Conservation (phyloP, 1,139 yeast species). For the Yamadazyma aaseri region DNA sequence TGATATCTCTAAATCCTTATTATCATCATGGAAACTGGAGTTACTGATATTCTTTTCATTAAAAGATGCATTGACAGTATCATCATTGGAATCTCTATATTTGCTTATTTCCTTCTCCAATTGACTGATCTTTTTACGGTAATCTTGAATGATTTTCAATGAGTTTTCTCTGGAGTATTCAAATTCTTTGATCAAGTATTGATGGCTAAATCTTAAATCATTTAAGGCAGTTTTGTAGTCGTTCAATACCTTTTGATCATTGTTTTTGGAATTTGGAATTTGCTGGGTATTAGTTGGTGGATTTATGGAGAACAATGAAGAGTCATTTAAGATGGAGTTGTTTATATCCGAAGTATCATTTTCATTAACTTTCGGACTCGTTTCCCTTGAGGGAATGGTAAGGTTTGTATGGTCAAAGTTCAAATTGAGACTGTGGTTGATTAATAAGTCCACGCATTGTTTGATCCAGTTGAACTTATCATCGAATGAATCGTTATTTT, state of each 20-base stretch:
- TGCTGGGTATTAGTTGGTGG: constrained; percentile 19
- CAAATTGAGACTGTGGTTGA: constrained; percentile 10
- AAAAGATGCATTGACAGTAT: neutral
- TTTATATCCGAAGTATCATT: constrained; percentile 10
- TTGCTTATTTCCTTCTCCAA: constrained; percentile 45
- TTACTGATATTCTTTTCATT: neutral
- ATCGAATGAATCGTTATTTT: constrained; percentile 26
- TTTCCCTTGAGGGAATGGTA: constrained; percentile 16
- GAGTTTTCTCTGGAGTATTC: constrained; percentile 56
- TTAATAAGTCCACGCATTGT: constrained; percentile 47
- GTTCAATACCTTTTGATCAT: constrained; percentile 27
- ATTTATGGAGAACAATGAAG: constrained; percentile 26
- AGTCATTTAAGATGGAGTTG: constrained; percentile 23
- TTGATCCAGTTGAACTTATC: constrained; percentile 52
- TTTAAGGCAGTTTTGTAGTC: constrained; percentile 56
- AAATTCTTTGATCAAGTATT: constrained; percentile 58
- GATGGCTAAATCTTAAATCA: constrained; percentile 64
- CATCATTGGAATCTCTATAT: neutral
- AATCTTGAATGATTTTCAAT: constrained; percentile 45
- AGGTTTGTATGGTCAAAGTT: constrained; percentile 12
- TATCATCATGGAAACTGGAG: constrained; percentile 9
- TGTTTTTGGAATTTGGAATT: constrained; percentile 4
- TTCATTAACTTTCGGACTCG: constrained; percentile 13
- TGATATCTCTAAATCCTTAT: constrained; percentile 45
- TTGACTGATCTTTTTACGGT: constrained; percentile 42